Conservation (phyloP, 768 basidiomycete genomes). For the Gymnopilus junonius region DNA sequence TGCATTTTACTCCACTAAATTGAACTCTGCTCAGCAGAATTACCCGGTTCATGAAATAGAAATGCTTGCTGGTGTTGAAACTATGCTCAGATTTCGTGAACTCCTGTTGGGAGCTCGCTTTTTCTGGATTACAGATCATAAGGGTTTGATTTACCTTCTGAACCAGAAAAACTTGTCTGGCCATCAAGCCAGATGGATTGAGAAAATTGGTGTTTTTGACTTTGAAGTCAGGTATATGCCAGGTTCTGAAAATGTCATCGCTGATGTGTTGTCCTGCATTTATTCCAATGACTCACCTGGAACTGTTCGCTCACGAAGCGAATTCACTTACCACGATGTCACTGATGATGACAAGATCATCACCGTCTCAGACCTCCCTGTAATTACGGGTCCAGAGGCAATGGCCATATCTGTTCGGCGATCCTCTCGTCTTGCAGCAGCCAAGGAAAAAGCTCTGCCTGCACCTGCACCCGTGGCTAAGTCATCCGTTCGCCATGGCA, state of each 20-base stretch:
- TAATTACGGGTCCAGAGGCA: not conserved
- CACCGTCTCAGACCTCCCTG: not conserved
- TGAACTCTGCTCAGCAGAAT: conserved; percentile 40
- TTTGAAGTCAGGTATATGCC: conserved; percentile 25
- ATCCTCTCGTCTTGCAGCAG: not conserved
- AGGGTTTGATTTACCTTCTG: conserved; percentile 29
- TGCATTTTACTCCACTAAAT: conserved; percentile 40
- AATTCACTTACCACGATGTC: conserved; percentile 26
- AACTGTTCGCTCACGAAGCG: conserved; percentile 15
- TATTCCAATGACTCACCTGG: conserved; percentile 24
- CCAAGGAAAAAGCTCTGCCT: not conserved
- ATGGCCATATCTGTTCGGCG: not conserved
- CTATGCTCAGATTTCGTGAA: conserved; percentile 31
- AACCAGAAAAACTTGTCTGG: conserved; percentile 37
- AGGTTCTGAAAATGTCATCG: conserved; percentile 33
- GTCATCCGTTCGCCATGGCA: no score
- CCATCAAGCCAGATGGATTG: conserved; percentile 41
- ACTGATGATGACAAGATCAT: conserved; percentile 12
- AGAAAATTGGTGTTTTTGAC: conserved; percentile 26
- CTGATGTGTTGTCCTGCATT: conserved; percentile 34
- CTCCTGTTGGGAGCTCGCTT: conserved; percentile 35
- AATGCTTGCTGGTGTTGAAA: conserved; percentile 39
- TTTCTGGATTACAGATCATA: conserved; percentile 34
- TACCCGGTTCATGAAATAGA: conserved; percentile 45
- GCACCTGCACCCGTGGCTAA: no score